Conservation (phyloP, 2,329 filamentous ascomycete species). For the Beauveria australis region DNA sequence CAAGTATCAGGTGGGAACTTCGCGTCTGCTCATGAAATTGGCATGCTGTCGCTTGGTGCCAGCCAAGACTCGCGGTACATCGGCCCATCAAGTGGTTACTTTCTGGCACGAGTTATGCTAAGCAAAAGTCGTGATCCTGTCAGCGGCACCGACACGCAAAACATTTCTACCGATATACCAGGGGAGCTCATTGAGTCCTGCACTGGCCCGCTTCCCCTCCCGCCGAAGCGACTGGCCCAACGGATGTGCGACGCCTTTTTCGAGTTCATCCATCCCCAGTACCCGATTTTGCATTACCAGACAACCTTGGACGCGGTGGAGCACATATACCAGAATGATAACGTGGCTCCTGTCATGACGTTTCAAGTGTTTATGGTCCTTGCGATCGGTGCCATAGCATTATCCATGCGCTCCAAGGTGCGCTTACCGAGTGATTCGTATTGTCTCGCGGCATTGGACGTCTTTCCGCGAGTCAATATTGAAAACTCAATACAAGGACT, state of each 20-base stretch:
- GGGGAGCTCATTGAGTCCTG: conserved; percentile 24
- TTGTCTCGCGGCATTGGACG: conserved; percentile 37
- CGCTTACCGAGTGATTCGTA: conserved; percentile 40
- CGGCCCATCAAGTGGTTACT: conserved; percentile 47
- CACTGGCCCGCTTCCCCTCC: conserved; percentile 24
- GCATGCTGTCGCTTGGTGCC: conserved; percentile 40
- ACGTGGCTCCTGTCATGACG: conserved; percentile 21
- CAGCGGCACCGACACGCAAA: background rate
- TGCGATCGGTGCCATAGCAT: conserved; percentile 37
- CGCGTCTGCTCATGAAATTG: conserved; percentile 40
- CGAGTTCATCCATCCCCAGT: conserved; percentile 37
- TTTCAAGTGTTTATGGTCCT: conserved; percentile 48
- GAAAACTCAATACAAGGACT: conserved; percentile 41
- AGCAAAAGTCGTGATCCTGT: conserved; percentile 17
- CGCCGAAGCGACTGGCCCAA: conserved; percentile 26
- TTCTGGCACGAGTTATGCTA: conserved; percentile 41
- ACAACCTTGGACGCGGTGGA: conserved; percentile 32
- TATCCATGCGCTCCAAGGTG: conserved; percentile 34
- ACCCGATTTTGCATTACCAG: conserved; percentile 40
- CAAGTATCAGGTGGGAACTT: conserved; percentile 15
- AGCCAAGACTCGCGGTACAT: conserved; percentile 43
- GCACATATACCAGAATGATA: conserved; percentile 24
- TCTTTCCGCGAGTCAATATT: conserved; percentile 37
- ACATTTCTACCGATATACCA: conserved; percentile 15
- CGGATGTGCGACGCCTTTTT: conserved; percentile 40